Conservation (phyloP, 768 basidiomycete species). For the Rhizopogon salebrosus region DNA sequence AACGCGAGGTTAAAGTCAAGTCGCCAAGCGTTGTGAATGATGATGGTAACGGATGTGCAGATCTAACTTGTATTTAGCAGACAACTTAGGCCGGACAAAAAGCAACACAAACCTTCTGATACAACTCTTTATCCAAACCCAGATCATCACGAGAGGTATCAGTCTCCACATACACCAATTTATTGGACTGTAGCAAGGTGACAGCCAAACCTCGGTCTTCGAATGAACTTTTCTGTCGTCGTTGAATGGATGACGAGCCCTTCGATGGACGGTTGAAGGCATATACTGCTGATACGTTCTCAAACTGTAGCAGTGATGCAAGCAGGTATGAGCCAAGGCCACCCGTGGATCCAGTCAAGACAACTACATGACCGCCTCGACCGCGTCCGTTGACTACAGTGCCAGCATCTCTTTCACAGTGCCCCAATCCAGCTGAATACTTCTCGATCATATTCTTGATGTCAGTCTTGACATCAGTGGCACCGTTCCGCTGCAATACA, state of each 20-base stretch:
- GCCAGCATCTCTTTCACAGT: neutral
- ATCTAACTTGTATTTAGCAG: constrained; percentile 15
- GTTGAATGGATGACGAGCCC: constrained; percentile 1
- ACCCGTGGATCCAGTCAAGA: constrained; percentile 38
- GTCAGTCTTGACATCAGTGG: neutral
- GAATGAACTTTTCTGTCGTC: constrained; percentile 25
- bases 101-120: constrained; percentile 19
- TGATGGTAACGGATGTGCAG: constrained; percentile 19
- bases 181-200: constrained; percentile 18
- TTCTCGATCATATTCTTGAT: constrained; percentile 27
- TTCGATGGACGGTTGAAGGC: constrained; percentile 20
- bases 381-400: constrained; percentile 1
- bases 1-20: constrained; percentile 45
- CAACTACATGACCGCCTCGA: constrained; percentile 15
- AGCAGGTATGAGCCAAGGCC: constrained; percentile 31
- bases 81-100: neutral
- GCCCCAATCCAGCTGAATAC: constrained; percentile 22
- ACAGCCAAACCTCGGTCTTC: constrained; percentile 25
- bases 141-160: constrained; percentile 20
- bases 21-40: constrained; percentile 41
- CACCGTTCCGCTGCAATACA: neutral
- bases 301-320: constrained; percentile 16
- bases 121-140: constrained; percentile 20
- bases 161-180: constrained; percentile 31
- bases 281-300: constrained; percentile 20